phyloP scores from a whole-genome alignment of 176 grass and related monocot species.

The Calamus simplicifolius region DNA sequence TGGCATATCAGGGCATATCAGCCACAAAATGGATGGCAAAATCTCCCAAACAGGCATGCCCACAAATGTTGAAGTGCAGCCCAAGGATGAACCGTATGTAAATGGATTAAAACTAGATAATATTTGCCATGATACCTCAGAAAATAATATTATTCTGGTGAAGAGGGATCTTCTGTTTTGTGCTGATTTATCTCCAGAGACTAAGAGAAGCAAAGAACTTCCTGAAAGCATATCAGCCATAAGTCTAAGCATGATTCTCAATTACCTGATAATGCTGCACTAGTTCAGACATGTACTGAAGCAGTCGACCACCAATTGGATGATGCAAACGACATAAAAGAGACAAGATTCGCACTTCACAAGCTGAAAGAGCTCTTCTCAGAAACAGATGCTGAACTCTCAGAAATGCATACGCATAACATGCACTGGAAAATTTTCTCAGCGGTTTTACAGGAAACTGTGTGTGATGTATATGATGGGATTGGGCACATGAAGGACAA shows the following conservation, averaged over 20 bases:
- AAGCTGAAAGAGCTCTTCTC: slow-evolving; percentile 19
- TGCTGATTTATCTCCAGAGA: slow-evolving; percentile 15
- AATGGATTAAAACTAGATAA: slow-evolving; percentile 1
- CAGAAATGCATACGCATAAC: slow-evolving; percentile 39
- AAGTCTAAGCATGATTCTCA: slow-evolving; percentile 12
- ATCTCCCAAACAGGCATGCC: neutral
- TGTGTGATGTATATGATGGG: slow-evolving; percentile 50
- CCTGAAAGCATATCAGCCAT: slow-evolving; percentile 10
- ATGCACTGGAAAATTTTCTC: slow-evolving; percentile 77
- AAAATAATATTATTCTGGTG: neutral
- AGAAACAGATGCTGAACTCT: slow-evolving; percentile 51
- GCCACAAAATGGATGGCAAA: slow-evolving; percentile 6
- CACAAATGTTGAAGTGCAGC: slow-evolving; percentile 3
- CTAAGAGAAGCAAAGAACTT: slow-evolving; percentile 32
- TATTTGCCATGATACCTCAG: neutral
- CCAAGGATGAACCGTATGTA: slow-evolving; percentile 5
- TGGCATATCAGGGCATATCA: slow-evolving; percentile 17
- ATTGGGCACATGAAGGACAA: slow-evolving; percentile 39
- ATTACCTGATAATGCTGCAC: slow-evolving; percentile 17
- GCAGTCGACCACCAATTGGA: neutral
- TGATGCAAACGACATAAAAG: slow-evolving; percentile 12
- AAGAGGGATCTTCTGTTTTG: neutral
- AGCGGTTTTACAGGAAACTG: slow-evolving; percentile 49
- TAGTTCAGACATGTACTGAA: slow-evolving; percentile 2
- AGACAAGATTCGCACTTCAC: slow-evolving; percentile 19